Conservation (phyloP, 495 filamentous ascomycete genomes). For the Pseudomonodictys pantanalensis region DNA sequence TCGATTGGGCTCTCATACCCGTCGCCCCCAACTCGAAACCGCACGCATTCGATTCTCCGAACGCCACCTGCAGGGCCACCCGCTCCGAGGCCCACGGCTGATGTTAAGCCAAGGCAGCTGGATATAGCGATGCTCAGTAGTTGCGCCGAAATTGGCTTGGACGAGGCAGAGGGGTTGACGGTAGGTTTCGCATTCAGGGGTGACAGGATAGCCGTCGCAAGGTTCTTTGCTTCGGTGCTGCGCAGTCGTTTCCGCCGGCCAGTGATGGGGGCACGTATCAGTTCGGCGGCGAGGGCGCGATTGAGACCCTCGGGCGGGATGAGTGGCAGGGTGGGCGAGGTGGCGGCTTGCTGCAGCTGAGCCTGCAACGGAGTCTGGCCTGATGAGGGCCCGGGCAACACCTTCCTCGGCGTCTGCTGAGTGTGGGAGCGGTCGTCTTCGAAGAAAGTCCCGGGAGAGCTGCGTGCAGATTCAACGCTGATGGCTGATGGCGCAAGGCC, state of each 20-base stretch:
- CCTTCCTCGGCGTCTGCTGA: not conserved
- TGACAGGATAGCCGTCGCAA: constrained; percentile 38
- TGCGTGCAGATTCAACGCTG: constrained; percentile 37
- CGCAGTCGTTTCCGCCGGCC: constrained; percentile 38
- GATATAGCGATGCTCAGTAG: constrained; percentile 34
- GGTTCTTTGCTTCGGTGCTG: constrained; percentile 42
- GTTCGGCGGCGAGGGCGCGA: constrained; percentile 39
- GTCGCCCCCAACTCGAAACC: constrained; percentile 38
- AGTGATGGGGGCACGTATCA: constrained; percentile 38
- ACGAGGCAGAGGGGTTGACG: constrained; percentile 8
- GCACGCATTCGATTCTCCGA: constrained; percentile 35
- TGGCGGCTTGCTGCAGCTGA: not conserved
- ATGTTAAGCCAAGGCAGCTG: constrained; percentile 38
- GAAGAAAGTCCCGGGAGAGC: constrained; percentile 31
- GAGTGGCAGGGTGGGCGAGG: constrained; percentile 2
- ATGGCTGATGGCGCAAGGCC: constrained; percentile 30
- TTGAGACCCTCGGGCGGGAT: constrained; percentile 33
- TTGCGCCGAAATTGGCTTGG: constrained; percentile 28
- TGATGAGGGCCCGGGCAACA: not conserved
- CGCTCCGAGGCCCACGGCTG: constrained; percentile 32
- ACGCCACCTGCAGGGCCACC: constrained; percentile 35
- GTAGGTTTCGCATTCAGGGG: constrained; percentile 26
- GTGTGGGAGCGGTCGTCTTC: not conserved
- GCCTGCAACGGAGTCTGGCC: not conserved
- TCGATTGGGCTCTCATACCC: constrained; percentile 42